Evolutionary conservation across 2,329 filamentous ascomycete species (phyloP).

Genomic region (Colletotrichum sp.): DNA sequence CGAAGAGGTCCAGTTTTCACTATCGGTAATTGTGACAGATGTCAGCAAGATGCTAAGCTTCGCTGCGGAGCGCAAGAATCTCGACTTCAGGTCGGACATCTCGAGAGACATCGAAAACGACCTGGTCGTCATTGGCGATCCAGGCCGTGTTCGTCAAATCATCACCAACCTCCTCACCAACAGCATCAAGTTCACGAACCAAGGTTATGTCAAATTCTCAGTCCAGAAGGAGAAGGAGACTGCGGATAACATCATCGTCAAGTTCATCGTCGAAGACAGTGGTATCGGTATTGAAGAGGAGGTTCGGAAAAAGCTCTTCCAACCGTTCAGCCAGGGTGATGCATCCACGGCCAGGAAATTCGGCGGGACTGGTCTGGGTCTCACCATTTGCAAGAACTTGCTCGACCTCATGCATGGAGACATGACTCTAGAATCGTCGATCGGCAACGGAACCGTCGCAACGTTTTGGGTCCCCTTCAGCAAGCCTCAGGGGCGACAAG

Average conservation of each 20-base stretch:
- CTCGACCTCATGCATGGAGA: slow-evolving; percentile 79
- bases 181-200: slow-evolving; percentile 76
- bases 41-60: slow-evolving; percentile 89
- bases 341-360: slow-evolving; percentile 80
- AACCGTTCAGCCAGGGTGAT: slow-evolving; percentile 83
- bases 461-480: slow-evolving; percentile 80
- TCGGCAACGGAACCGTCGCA: slow-evolving; percentile 74
- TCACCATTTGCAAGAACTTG: slow-evolving; percentile 83
- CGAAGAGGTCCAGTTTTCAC: slow-evolving; percentile 80
- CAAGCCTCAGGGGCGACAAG: slow-evolving; percentile 61
- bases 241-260: slow-evolving; percentile 68
- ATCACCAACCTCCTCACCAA: slow-evolving; percentile 81
- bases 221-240: slow-evolving; percentile 70
- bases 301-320: slow-evolving; percentile 74
- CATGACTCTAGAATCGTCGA: slow-evolving; percentile 72
- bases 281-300: slow-evolving; percentile 84
- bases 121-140: slow-evolving; percentile 84
- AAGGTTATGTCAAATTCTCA: slow-evolving; percentile 71
- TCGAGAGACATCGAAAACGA: slow-evolving; percentile 67
- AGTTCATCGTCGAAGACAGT: slow-evolving; percentile 77
- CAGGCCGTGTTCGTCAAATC: slow-evolving; percentile 83
- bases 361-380: slow-evolving; percentile 77
- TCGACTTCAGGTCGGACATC: slow-evolving; percentile 73
- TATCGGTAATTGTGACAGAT: slow-evolving; percentile 76
- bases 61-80: slow-evolving; percentile 79